Percentiles rank a stretch among this genome's conserved stretches.
Conservation (phyloP, 345 rosid genomes). For the Syzygium jambos region DNA sequence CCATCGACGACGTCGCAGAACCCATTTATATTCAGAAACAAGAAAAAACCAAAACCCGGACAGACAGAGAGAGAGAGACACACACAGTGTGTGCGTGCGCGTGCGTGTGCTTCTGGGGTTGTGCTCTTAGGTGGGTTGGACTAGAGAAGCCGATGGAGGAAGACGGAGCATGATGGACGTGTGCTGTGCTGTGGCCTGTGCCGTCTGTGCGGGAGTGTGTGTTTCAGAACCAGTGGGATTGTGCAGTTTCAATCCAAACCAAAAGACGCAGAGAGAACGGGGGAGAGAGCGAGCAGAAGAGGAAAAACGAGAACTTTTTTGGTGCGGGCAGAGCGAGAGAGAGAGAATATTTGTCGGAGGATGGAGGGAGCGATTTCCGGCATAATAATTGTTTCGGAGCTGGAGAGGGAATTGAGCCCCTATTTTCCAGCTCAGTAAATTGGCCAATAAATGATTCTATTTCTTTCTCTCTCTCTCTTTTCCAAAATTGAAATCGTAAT, state of each 20-base stretch:
- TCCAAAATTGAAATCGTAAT: not conserved
- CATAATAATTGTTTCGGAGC: not conserved
- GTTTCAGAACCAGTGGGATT: not conserved
- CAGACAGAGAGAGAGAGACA: not conserved
- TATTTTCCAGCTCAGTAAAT: not conserved
- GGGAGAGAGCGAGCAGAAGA: not conserved
- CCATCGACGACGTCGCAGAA: slow-evolving; percentile 80
- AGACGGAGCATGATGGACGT: not conserved
- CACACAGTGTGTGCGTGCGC: too few species aligned
- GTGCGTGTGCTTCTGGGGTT: not conserved
- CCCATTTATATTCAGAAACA: slow-evolving; percentile 35
- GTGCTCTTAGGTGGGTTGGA: not conserved
- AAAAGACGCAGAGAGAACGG: not conserved
- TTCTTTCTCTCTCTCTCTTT: not conserved
- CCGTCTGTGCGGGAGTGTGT: not conserved
- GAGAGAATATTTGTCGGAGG: not conserved
- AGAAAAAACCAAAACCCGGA: not conserved
- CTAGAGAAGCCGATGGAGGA: not conserved
- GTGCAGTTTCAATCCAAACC: not conserved
- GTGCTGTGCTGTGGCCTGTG: not conserved
- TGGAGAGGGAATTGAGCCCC: not conserved
- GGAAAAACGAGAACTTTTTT: not conserved
- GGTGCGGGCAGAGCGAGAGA: not conserved
- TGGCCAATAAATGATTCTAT: not conserved
- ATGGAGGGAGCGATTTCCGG: not conserved